phyloP scores from a whole-genome alignment of 148 eudicot species.

The Camellia lanceoleosa region DNA sequence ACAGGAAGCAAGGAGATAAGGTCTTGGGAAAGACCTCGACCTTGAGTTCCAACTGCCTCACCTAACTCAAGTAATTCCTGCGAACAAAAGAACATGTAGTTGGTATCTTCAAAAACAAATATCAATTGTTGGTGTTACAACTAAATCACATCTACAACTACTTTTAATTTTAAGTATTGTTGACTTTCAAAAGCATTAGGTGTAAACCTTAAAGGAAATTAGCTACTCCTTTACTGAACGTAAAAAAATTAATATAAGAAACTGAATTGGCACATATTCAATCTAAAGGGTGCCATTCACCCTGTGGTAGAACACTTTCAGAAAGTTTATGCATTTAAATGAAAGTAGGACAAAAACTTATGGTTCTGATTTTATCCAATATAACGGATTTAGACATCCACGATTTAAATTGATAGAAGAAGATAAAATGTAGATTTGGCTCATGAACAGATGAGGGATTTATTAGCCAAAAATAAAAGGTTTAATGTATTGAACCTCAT shows the following conservation, averaged over 20 bases:
- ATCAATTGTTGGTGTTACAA: neutral
- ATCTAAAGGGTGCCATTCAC: neutral
- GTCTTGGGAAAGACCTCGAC: slow-evolving; percentile 85
- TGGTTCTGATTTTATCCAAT: neutral
- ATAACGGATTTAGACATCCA: neutral
- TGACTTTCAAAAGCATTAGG: neutral
- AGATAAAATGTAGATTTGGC: neutral
- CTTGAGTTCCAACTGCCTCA: slow-evolving; percentile 89
- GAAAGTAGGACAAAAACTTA: neutral
- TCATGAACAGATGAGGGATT: slow-evolving; percentile 1
- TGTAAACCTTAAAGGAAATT: neutral
- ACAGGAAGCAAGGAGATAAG: slow-evolving; percentile 75
- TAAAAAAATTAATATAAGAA: neutral
- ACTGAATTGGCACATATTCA: neutral
- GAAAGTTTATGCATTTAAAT: neutral
- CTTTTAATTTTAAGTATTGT: neutral
- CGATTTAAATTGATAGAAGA: neutral
- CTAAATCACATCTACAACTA: neutral
- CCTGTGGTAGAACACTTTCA: neutral
- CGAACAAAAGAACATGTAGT: neutral
- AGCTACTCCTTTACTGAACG: neutral
- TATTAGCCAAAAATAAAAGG: neutral
- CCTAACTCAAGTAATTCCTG: slow-evolving; percentile 96
- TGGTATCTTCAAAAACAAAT: neutral
- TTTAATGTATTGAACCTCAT: slow-evolving; percentile 58